A percentile compares a stretch with the other conserved stretches of the same genome.
Conservation (phyloP, 1,139 yeast genomes). For the Blastobotrys niveus region DNA sequence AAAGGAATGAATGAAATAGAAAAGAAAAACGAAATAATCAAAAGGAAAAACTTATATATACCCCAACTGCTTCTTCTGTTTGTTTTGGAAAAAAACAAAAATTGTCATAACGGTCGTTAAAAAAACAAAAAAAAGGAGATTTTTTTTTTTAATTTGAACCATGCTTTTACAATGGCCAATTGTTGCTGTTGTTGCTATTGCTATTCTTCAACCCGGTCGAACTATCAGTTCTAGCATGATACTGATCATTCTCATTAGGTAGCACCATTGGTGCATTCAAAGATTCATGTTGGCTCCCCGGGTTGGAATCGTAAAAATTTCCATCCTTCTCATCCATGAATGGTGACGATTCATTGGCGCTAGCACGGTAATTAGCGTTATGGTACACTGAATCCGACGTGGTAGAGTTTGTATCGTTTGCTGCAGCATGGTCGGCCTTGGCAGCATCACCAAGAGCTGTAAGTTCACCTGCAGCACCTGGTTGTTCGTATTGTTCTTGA, state of each 20-base stretch:
- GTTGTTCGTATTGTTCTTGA: constrained; percentile 45
- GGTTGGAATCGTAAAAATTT: no score
- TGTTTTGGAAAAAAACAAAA: not conserved
- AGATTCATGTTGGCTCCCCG: not conserved
- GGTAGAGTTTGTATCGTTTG: no score
- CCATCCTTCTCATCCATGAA: no score
- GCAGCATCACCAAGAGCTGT: constrained; percentile 89
- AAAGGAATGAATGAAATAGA: no score
- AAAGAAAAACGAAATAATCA: no score
- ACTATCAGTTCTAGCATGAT: constrained; percentile 5
- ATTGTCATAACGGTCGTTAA: not conserved
- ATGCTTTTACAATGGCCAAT: constrained; percentile 7
- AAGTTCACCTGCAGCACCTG: constrained; percentile 58
- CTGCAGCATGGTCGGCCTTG: constrained; percentile 44
- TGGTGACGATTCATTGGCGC: not conserved
- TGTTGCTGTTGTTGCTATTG: not conserved
- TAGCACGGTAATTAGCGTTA: not conserved
- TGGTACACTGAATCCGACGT: no score
- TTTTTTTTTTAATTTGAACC: no score
- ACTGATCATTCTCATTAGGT: not conserved
- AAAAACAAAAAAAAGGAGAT: not conserved
- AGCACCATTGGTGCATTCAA: constrained; percentile 3
- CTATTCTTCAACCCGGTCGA: constrained; percentile 6
- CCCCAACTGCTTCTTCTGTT: no score
- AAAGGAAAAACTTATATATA: no score